Percentiles rank a stretch among this genome's conserved stretches.
phyloP scores from a whole-genome alignment of 768 basidiomycete species.

The Guyanaporus albipodus region DNA sequence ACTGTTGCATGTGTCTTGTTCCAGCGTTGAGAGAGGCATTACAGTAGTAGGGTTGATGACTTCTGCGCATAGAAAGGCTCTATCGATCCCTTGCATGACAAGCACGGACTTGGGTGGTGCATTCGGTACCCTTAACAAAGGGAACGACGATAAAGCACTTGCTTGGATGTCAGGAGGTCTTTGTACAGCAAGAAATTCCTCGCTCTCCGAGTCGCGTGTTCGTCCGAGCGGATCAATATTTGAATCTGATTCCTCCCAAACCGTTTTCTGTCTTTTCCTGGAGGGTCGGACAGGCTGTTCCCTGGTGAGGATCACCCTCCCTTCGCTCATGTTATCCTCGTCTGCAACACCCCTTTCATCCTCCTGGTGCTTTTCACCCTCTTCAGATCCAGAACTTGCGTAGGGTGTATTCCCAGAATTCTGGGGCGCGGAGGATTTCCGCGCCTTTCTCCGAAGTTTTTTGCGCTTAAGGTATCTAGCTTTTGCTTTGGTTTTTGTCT shows the following conservation, averaged over 20 bases:
- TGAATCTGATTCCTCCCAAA: constrained; percentile 21
- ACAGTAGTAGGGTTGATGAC: constrained; percentile 54
- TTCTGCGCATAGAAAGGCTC: constrained; percentile 65
- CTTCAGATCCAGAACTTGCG: constrained; percentile 18
- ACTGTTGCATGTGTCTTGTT: constrained; percentile 35
- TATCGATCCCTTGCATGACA: constrained; percentile 75
- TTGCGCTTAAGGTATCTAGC: constrained; percentile 71
- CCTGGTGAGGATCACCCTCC: constrained; percentile 3
- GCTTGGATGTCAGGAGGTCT: constrained; percentile 16
- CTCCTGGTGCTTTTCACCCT: constrained; percentile 20
- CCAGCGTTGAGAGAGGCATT: constrained; percentile 40
- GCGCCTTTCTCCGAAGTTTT: constrained; percentile 57
- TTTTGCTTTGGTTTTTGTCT: constrained; percentile 70
- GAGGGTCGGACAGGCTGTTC: constrained; percentile 27
- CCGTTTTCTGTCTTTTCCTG: constrained; percentile 44
- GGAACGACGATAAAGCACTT: constrained; percentile 60
- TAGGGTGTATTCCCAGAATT: constrained; percentile 20
- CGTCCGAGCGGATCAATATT: constrained; percentile 1
- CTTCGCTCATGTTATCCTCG: constrained; percentile 8
- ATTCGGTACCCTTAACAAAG: constrained; percentile 59
- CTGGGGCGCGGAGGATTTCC: constrained; percentile 30
- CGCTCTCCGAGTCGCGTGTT: not conserved
- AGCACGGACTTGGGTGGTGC: constrained; percentile 69
- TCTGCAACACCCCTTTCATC: constrained; percentile 18
- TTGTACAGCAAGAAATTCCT: not conserved